Conservation (phyloP, 2,329 filamentous ascomycete genomes). For the Ceratocystis huliohia region DNA sequence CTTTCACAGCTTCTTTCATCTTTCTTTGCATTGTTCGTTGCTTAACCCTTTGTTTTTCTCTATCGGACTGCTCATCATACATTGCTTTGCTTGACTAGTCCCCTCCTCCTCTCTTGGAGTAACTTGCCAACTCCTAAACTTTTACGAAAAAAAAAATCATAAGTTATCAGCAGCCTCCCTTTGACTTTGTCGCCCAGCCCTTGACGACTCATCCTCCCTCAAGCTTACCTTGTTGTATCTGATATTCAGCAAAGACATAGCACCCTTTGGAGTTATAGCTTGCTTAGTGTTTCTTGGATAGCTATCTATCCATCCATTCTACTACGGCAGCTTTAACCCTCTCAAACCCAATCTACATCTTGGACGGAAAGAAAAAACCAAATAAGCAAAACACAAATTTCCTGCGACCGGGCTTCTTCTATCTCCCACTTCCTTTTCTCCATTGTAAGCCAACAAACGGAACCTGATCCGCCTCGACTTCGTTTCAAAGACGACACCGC, state of each 20-base stretch:
- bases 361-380: not conserved
- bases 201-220: not conserved
- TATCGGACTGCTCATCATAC: not conserved
- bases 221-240: not conserved
- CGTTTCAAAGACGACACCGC: not conserved
- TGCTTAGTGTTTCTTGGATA: not conserved
- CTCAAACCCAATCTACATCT: not conserved
- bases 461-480: not conserved
- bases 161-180: not conserved
- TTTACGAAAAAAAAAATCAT: not conserved
- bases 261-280: not conserved
- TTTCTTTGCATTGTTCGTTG: not conserved
- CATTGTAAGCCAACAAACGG: not conserved
- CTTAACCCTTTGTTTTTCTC: not conserved
- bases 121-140: not conserved
- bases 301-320: not conserved
- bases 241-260: not conserved
- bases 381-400: not conserved
- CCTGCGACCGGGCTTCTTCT: not conserved
- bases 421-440: not conserved
- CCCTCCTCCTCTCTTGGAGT: not conserved
- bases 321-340: not conserved
- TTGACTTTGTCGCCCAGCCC: not conserved
- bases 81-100: not conserved
- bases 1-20: slow-evolving; percentile 9